Percentiles rank a stretch among this genome's conserved stretches.
Conservation (phyloP, 352 stramenopile species). For the Globisporangium acanthophoron region DNA sequence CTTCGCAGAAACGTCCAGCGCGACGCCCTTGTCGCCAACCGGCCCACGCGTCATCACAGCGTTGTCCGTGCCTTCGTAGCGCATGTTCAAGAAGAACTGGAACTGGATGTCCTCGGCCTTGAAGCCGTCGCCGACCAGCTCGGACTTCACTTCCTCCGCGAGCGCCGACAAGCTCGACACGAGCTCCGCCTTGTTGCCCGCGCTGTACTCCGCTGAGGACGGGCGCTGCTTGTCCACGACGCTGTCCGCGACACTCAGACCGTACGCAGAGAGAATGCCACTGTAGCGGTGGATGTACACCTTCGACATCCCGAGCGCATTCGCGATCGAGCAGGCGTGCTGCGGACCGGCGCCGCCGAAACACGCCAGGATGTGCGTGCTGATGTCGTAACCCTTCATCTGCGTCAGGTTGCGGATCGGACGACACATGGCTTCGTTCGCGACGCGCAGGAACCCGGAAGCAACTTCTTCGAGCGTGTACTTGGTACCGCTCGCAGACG, state of each 20-base stretch:
- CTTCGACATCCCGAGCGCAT: conserved; percentile 95
- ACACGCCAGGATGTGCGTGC: conserved; percentile 93
- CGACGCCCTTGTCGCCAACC: conserved; percentile 32
- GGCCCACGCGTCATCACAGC: conserved; percentile 93
- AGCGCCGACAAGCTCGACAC: conserved; percentile 44
- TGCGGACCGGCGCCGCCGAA: conserved; percentile 98
- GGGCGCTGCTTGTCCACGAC: conserved; percentile 96
- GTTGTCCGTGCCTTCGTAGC: conserved; percentile 98
- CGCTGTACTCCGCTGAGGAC: conserved; percentile 57
- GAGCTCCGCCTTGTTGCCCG: conserved; percentile 39
- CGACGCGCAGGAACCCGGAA: conserved; percentile 97
- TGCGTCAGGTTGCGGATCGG: conserved; percentile 98
- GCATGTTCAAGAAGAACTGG: conserved; percentile 97
- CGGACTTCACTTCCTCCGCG: conserved; percentile 49
- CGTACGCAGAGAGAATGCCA: conserved; percentile 97
- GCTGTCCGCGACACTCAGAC: conserved; percentile 95
- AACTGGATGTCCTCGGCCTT: conserved; percentile 88
- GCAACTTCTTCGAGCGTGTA: conserved; percentile 94
- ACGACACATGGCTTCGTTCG: conserved; percentile 99
- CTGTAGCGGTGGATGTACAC: conserved; percentile 98
- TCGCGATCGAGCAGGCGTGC: conserved; percentile 96
- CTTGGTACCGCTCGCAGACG: conserved; percentile 41
- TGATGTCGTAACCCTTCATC: conserved; percentile 98
- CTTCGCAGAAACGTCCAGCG: conserved; percentile 20
- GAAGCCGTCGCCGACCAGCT: conserved; percentile 82